These are phyloP conservation scores for Helotiales sp. DNA, from an alignment of 2,329 filamentous ascomycete species.

Conservation along the genomic window DNA sequence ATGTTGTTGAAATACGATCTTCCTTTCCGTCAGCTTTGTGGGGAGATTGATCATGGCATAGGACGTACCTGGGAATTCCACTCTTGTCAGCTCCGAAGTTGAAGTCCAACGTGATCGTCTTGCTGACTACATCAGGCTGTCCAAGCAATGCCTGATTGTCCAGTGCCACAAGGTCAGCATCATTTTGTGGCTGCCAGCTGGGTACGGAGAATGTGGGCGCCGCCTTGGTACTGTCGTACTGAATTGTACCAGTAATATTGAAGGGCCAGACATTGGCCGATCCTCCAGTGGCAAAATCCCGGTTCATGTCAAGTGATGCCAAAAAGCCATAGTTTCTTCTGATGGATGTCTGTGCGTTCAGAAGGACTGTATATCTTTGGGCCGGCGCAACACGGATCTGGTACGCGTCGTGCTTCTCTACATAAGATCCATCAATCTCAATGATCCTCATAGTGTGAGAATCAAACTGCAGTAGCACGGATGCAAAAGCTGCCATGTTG, in stretches of 20 bases:
- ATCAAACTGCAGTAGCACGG: conserved; percentile 16
- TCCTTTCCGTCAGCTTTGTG: background rate
- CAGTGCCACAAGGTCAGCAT: conserved; percentile 66
- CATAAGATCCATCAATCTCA: conserved; percentile 49
- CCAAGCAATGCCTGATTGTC: conserved; percentile 13
- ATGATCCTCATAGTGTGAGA: conserved; percentile 42
- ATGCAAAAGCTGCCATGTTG: conserved; percentile 22
- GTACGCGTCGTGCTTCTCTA: conserved; percentile 36
- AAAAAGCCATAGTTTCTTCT: conserved; percentile 27
- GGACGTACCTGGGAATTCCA: conserved; percentile 19
- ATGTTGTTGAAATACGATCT: conserved; percentile 69
- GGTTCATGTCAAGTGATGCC: conserved; percentile 40
- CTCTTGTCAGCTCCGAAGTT: conserved; percentile 18
- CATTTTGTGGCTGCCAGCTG: conserved; percentile 65
- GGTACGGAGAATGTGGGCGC: conserved; percentile 54
- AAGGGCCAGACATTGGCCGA: conserved; percentile 44
- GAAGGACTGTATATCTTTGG: conserved; percentile 46
- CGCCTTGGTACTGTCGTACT: conserved; percentile 49
- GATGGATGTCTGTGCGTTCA: conserved; percentile 42
- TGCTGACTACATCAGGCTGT: conserved; percentile 5
- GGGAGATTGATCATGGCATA: background rate
- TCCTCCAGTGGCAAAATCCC: conserved; percentile 47
- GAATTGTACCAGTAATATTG: conserved; percentile 61
- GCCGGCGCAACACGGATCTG: conserved; percentile 45
- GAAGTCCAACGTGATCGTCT: conserved; percentile 21